Evolutionary conservation across 345 rosid species (phyloP).

Genomic region (Psidium guajava): DNA sequence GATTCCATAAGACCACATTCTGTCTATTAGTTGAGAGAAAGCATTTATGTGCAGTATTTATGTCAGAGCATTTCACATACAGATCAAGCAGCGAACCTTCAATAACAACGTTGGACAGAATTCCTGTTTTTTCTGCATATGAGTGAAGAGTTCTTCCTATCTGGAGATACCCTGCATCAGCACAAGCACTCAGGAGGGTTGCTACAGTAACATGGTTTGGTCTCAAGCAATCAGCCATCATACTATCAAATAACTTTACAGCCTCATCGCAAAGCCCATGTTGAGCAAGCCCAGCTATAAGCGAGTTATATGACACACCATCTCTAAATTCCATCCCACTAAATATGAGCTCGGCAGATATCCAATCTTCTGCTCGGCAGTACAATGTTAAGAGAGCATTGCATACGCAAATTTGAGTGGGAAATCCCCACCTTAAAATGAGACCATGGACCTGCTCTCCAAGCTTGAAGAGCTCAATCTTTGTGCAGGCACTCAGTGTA

Average conservation of each 20-base stretch:
- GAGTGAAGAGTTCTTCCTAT: conserved; percentile 67
- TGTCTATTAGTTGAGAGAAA: conserved; percentile 51
- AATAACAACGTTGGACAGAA: conserved; percentile 37
- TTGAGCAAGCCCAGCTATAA: conserved; percentile 79
- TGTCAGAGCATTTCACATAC: conserved; percentile 65
- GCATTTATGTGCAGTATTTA: conserved; percentile 40
- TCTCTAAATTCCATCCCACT: conserved; percentile 46
- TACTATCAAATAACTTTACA: conserved; percentile 49
- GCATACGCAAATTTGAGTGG: conserved; percentile 59
- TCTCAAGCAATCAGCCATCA: conserved; percentile 64
- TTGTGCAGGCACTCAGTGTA: conserved; percentile 74
- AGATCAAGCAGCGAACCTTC: conserved; percentile 89
- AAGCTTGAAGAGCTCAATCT: conserved; percentile 31
- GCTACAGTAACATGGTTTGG: conserved; percentile 74
- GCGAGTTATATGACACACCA: conserved; percentile 68
- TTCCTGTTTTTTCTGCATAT: conserved; percentile 56
- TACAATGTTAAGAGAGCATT: conserved; percentile 78
- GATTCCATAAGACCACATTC: conserved; percentile 84
- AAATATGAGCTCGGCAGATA: conserved; percentile 64
- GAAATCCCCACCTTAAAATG: conserved; percentile 56
- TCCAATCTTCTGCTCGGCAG: conserved; percentile 41
- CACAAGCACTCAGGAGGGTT: conserved; percentile 67
- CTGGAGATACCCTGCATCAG: conserved; percentile 28
- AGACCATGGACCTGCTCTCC: conserved; percentile 77
- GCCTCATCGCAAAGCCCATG: conserved; percentile 46